Evolutionary conservation across 2,329 filamentous ascomycete species (phyloP), one percentile per base, ranked within the genome.

Genomic region (Trichophyton equinum): DNA sequence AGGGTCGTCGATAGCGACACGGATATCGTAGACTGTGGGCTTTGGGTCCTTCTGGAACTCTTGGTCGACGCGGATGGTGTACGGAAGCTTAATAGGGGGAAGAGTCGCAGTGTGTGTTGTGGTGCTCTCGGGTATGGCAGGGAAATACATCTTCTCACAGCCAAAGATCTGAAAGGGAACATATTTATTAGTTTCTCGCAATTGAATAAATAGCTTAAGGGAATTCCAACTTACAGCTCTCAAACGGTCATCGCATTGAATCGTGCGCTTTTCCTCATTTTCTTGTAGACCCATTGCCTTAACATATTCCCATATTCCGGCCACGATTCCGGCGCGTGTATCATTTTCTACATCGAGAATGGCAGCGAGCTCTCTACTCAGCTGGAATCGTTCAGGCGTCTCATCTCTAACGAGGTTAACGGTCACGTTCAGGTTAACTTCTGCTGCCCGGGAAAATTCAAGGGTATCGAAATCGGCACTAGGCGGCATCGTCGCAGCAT

Each of bases 221-320:
- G 42, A 18, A 6, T 44, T 15, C 15, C 15, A 40, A 73, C 82
- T 70, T 76, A 95, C 90, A 74, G 83, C 84, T 75, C 83, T 87
- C 59, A 99, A 74, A 55, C 86, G 81, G 49, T 91, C 87, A 70
- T 99, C 92, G 70, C 94, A 97, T 44, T 89, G 86, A 67, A 99
- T 92, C 63, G 88, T 88, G 64, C 94, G 84, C 77, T 94, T 94
- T 72, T 99, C 94, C 63, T 97, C 92, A 65, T 96, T 91, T 71
- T 96, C 92, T 72, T 95, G 90, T 55, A 99, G 78, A 18, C 86
- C 85, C 79, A 89, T 88, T 20, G 88, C 81, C 67, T 89, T 86
- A 66, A 96, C 88, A 69, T 99, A 99, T 71, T 96, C 91, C 90
- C 91, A 99, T 36, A 99, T 82, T 13, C 88, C 91, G 80, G 95